Evolutionary conservation across 2,329 filamentous ascomycete species (phyloP).

Genomic region (Pseudocercospora fuligena): DNA sequence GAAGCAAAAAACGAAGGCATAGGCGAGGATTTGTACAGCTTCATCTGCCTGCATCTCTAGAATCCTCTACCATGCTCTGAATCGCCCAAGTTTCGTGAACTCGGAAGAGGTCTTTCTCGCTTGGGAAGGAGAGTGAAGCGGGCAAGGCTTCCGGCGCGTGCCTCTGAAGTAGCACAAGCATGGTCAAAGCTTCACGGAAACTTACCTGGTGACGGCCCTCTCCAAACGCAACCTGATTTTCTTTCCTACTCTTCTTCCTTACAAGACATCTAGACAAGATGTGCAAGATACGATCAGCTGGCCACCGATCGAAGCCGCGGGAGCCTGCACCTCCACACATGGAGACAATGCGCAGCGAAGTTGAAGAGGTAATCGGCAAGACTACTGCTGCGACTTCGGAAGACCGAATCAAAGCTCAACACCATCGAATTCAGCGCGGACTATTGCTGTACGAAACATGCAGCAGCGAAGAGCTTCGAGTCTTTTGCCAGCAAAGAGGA

Average conservation of each 20-base stretch:
- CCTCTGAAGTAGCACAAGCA: not conserved
- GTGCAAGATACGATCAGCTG: not conserved
- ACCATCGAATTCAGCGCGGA: not conserved
- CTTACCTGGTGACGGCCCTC: not conserved
- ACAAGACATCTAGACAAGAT: not conserved
- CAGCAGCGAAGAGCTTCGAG: not conserved
- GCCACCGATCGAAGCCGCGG: not conserved
- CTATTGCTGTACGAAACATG: not conserved
- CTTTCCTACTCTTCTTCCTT: not conserved
- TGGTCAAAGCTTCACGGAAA: not conserved
- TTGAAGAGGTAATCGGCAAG: not conserved
- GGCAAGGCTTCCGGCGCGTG: not conserved
- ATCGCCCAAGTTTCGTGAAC: not conserved
- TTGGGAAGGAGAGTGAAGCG: not conserved
- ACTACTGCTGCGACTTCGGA: not conserved
- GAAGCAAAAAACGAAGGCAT: constrained; percentile 28
- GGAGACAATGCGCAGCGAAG: not conserved
- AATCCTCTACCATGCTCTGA: not conserved
- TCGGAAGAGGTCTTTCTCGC: not conserved
- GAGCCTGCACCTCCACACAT: not conserved
- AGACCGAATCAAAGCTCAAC: not conserved
- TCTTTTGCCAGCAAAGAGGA: not conserved
- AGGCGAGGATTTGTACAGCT: not conserved
- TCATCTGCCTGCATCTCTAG: not conserved
- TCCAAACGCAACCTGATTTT: not conserved